phyloP scores from a whole-genome alignment of 1,284 basidiomycete species.

The Rhodotorula sp. region DNA sequence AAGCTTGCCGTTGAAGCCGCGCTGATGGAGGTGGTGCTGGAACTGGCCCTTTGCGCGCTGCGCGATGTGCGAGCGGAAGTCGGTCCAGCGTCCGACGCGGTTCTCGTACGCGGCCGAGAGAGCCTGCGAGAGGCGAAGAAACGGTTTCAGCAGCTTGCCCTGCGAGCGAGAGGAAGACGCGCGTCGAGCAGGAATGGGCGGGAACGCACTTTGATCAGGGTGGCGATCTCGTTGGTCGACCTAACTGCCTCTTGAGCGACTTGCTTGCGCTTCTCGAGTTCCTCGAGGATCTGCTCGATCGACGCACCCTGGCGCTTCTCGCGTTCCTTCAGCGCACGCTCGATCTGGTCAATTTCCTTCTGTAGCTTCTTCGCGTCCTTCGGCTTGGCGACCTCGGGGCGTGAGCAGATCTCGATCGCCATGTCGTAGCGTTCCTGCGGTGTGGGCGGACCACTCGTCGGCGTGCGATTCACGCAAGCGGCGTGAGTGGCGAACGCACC shows the following conservation, averaged over 20 bases:
- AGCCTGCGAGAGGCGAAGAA: conserved; percentile 51
- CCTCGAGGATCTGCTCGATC: conserved; percentile 69
- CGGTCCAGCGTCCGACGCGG: conserved; percentile 74
- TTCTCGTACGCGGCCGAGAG: conserved; percentile 63
- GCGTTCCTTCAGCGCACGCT: conserved; percentile 65
- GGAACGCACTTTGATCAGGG: conserved; percentile 60
- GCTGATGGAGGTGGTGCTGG: conserved; percentile 72
- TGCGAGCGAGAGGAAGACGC: neutral
- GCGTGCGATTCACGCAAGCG: neutral
- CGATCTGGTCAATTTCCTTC: conserved; percentile 61
- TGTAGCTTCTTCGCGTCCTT: conserved; percentile 60
- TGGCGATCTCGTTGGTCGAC: conserved; percentile 61
- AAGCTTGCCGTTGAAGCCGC: conserved; percentile 61
- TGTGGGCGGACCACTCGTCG: neutral
- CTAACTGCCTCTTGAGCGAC: conserved; percentile 55
- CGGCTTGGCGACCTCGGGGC: conserved; percentile 56
- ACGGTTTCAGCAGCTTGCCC: neutral
- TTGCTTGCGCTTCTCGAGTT: conserved; percentile 51
- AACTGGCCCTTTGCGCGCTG: conserved; percentile 81
- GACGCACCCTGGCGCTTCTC: conserved; percentile 71
- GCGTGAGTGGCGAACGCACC: conserved; percentile 48
- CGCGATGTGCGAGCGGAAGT: conserved; percentile 80
- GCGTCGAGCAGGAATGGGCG: too few species aligned
- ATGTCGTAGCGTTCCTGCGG: conserved; percentile 63
- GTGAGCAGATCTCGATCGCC: conserved; percentile 63